Percentiles rank a stretch among this genome's conserved stretches.
Conservation (phyloP, 345 rosid genomes). For the Diplotaxis tenuifolia region DNA sequence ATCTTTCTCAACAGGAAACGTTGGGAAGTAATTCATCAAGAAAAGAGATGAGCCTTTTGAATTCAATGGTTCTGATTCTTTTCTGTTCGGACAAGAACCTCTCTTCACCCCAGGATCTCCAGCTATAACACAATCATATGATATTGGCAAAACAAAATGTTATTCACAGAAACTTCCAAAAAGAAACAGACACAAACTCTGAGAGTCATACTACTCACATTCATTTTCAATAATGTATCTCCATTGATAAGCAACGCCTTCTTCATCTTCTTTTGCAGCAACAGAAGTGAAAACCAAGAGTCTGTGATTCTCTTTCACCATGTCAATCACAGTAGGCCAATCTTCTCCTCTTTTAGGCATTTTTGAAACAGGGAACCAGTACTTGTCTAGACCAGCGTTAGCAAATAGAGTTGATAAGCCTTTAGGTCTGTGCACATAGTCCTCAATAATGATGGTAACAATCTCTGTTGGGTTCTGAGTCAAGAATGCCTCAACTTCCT, state of each 20-base stretch:
- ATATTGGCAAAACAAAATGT: background rate
- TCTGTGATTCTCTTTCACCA: constrained; percentile 79
- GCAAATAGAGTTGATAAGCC: constrained; percentile 68
- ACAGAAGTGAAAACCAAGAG: constrained; percentile 90
- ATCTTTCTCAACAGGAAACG: constrained; percentile 71
- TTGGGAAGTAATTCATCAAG: constrained; percentile 87
- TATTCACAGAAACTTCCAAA: background rate
- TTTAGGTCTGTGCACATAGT: constrained; percentile 87
- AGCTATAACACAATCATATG: constrained; percentile 52
- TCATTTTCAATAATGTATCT: constrained; percentile 88
- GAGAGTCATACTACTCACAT: constrained; percentile 41
- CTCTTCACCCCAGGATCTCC: constrained; percentile 91
- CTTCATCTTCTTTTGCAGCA: constrained; percentile 90
- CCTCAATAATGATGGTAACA: constrained; percentile 87
- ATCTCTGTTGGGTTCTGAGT: constrained; percentile 76
- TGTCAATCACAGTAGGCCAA: constrained; percentile 91
- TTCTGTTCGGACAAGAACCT: constrained; percentile 88
- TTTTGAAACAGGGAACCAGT: constrained; percentile 79
- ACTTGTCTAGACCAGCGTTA: constrained; percentile 80
- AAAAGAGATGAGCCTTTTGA: constrained; percentile 76
- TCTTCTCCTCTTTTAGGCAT: constrained; percentile 95
- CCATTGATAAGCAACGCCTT: constrained; percentile 98
- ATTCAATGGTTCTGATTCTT: constrained; percentile 68
- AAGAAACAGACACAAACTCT: background rate
- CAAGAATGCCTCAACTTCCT: constrained; percentile 88